Base-by-base conservation (phyloP, 2,329 filamentous ascomycete genomes). In the Dactylellina cionopaga region DNA sequence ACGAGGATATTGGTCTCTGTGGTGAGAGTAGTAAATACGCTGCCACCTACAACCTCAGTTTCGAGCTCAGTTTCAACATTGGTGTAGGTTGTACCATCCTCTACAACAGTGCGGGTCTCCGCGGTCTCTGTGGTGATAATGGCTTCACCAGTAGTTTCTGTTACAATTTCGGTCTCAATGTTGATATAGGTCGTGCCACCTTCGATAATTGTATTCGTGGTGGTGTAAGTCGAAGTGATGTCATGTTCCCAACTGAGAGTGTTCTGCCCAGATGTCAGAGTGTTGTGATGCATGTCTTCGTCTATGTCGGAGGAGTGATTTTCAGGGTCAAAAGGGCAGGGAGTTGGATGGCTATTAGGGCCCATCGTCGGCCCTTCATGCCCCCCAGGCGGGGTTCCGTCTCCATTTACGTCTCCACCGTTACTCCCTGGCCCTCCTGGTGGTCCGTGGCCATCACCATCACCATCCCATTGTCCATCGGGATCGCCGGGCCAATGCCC, bases 301-400 rank as follows among this genome's bases (percentile, higher is more conserved):
- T 56, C 60, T n/a, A 56, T 39, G 5, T 39, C 60, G 2, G 60
- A 65, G 11, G 60, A 46, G 37, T 65, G 60, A 15, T 65, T 55
- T n/a, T 65, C 49, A 10, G 11, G 9, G n/a, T 65, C 60, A 27
- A 54, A 55, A 11, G 60, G 44, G 27, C 60, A 65, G 2, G 49
- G 51, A 29, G 33, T n/a, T 22, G 25, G 54, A 1, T 13, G 51
- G 35, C 6, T 9, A 7, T 24, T 24, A 13, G 29, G 25, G 29
- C 27, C 24, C n/a, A n/a, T n/a, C n/a, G n/a, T n/a, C n/a, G n/a
- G n/a, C 13, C 5, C 27, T 35, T 19, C 33, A 24, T 52, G 6
- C 13, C 49, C 49, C 11, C 22, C 31, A 15, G 31, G n/a, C 1
- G 11, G 25, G 15, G 31, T 13, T 0, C 15, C 31, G 13, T 39